These are phyloP conservation scores for Leishmania gerbilli DNA, from an alignment of 208 protist genomes.

Conservation along the genomic window DNA sequence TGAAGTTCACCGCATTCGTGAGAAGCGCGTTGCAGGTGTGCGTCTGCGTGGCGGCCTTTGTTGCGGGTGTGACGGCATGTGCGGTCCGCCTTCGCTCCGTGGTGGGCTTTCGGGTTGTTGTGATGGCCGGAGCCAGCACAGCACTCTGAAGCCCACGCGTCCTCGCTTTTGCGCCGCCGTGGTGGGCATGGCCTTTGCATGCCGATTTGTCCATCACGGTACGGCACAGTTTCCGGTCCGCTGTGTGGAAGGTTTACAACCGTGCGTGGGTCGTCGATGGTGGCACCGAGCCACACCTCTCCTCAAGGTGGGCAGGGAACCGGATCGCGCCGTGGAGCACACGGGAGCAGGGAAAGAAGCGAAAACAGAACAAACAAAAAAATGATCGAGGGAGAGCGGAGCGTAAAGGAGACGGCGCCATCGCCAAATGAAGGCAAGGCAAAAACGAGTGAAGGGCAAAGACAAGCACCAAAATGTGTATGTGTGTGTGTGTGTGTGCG, in stretches of 20 bases:
- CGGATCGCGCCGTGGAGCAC: not conserved
- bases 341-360: not conserved
- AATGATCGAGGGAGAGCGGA: too few species aligned
- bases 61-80: not conserved
- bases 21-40: not conserved
- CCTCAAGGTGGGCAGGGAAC: not conserved
- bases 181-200: not conserved
- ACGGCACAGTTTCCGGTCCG: not conserved
- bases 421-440: too few species aligned
- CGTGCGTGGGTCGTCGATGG: not conserved
- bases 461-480: too few species aligned
- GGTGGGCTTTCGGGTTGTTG: not conserved
- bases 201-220: not conserved
- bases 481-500: too few species aligned
- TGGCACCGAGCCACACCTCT: not conserved
- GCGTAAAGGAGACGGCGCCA: too few species aligned
- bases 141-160: not conserved
- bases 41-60: too few species aligned
- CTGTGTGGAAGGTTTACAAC: not conserved
- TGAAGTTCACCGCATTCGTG: not conserved
- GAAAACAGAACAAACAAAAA: not conserved
- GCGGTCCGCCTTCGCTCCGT: not conserved
- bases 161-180: not conserved
- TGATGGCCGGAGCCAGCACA: not conserved
- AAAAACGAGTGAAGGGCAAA: too few species aligned